Conservation (phyloP, 257 asterid species). For the Rubia yunnanensis region DNA sequence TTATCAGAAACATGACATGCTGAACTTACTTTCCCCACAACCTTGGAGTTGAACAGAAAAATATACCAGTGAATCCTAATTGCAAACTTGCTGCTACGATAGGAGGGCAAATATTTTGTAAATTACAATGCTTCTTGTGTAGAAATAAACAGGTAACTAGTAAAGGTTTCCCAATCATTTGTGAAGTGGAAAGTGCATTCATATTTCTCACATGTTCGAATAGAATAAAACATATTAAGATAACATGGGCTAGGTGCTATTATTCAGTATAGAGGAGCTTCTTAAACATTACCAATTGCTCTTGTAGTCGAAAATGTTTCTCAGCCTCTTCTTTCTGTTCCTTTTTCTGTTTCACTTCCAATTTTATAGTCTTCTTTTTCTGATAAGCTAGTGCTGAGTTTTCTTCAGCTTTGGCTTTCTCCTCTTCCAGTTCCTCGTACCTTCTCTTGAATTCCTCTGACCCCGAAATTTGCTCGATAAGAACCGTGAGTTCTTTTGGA, state of each 20-base stretch:
- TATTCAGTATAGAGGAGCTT: neutral
- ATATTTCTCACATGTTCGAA: neutral
- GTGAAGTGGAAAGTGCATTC: neutral
- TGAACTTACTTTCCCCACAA: neutral
- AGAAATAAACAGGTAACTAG: neutral
- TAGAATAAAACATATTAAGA: neutral
- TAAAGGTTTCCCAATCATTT: neutral
- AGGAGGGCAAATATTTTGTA: neutral
- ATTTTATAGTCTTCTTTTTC: slow-evolving; percentile 70
- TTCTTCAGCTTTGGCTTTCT: slow-evolving; percentile 85
- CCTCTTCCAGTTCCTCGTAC: slow-evolving; percentile 79
- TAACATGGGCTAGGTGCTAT: neutral
- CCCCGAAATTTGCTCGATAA: slow-evolving; percentile 92
- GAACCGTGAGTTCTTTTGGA: slow-evolving; percentile 82
- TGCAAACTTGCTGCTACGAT: neutral
- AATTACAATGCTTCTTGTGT: neutral
- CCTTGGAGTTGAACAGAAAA: neutral
- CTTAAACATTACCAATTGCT: slow-evolving; percentile 49
- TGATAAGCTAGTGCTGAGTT: slow-evolving; percentile 91
- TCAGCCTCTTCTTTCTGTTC: slow-evolving; percentile 98
- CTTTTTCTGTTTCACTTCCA: slow-evolving; percentile 89
- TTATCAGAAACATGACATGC: neutral
- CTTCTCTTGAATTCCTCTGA: slow-evolving; percentile 80
- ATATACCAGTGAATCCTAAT: neutral
- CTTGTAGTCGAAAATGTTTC: slow-evolving; percentile 83